phyloP scores from a whole-genome alignment of 1,284 basidiomycete species.

The Gomphus bonarii region DNA sequence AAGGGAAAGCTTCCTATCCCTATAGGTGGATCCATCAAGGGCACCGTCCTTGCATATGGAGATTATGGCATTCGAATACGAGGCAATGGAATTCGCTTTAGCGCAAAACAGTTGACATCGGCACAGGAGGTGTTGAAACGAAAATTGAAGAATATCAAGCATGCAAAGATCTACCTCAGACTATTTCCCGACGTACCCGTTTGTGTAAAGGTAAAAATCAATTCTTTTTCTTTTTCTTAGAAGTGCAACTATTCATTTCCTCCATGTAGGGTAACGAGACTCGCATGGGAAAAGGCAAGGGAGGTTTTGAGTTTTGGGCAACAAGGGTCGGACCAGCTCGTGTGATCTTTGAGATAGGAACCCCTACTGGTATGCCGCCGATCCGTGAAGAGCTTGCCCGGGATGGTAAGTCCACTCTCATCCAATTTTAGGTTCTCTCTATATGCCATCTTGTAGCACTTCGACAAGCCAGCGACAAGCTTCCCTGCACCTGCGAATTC shows the following conservation, averaged over 20 bases:
- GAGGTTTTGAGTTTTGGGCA: slow-evolving; percentile 96
- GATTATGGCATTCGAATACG: slow-evolving; percentile 89
- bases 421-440: slow-evolving; percentile 3
- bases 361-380: slow-evolving; percentile 46
- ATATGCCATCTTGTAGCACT: slow-evolving; percentile 46
- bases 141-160: slow-evolving; percentile 88
- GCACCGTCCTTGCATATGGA: slow-evolving; percentile 87
- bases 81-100: slow-evolving; percentile 73
- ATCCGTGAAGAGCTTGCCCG: slow-evolving; percentile 90
- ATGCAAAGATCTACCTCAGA: slow-evolving; percentile 78
- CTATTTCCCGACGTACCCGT: slow-evolving; percentile 97
- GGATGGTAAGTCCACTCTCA: slow-evolving; percentile 53
- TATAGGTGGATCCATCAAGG: slow-evolving; percentile 85
- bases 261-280: slow-evolving; percentile 83
- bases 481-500: slow-evolving; percentile 88
- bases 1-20: slow-evolving; percentile 82
- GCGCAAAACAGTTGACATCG: slow-evolving; percentile 83
- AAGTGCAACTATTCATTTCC: background rate
- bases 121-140: slow-evolving; percentile 86
- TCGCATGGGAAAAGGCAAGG: slow-evolving; percentile 99
- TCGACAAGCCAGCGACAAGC: slow-evolving; percentile 80
- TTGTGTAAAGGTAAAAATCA: slow-evolving; percentile 75
- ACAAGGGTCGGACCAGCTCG: slow-evolving; percentile 89
- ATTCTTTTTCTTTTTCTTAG: background rate
- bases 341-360: slow-evolving; percentile 89